Evolutionary conservation across 768 basidiomycete species (phyloP).

Genomic region (Boletus reticulatus): DNA sequence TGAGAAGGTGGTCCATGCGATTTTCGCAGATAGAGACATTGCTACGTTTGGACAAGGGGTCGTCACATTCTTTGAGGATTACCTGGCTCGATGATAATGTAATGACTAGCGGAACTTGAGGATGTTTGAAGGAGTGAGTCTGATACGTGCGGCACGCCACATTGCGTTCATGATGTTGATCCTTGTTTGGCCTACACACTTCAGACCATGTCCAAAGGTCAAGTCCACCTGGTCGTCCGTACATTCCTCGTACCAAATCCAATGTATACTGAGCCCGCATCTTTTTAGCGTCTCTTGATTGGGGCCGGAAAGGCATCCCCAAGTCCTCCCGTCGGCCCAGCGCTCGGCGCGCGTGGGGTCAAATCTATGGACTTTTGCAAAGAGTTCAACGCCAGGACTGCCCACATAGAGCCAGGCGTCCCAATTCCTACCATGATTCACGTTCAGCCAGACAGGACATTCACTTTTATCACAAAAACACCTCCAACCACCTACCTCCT

Average conservation of each 20-base stretch:
- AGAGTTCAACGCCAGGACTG: constrained; percentile 98
- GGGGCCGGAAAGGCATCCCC: constrained; percentile 95
- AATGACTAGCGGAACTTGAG: neutral
- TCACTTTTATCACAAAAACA: constrained; percentile 89
- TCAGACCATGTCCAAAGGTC: constrained; percentile 62
- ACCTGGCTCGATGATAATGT: constrained; percentile 21
- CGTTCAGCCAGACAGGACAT: constrained; percentile 92
- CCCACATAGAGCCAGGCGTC: constrained; percentile 78
- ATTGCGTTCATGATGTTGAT: constrained; percentile 12
- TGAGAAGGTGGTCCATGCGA: constrained; percentile 39
- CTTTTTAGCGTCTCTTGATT: constrained; percentile 72
- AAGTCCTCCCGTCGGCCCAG: constrained; percentile 94
- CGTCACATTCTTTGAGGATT: constrained; percentile 39
- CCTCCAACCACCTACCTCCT: constrained; percentile 89
- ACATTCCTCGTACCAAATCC: constrained; percentile 1
- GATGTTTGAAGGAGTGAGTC: neutral
- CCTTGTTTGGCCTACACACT: constrained; percentile 21
- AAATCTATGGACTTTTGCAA: constrained; percentile 99
- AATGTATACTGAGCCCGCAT: constrained; percentile 12
- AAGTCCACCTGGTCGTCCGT: constrained; percentile 76
- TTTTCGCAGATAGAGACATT: constrained; percentile 39
- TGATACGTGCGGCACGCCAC: constrained; percentile 16
- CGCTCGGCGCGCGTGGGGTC: constrained; percentile 95
- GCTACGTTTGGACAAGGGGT: constrained; percentile 39
- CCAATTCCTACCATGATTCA: constrained; percentile 92